Base-by-base conservation (phyloP, 2,329 filamentous ascomycete genomes). In the Colletotrichum paranaense region DNA sequence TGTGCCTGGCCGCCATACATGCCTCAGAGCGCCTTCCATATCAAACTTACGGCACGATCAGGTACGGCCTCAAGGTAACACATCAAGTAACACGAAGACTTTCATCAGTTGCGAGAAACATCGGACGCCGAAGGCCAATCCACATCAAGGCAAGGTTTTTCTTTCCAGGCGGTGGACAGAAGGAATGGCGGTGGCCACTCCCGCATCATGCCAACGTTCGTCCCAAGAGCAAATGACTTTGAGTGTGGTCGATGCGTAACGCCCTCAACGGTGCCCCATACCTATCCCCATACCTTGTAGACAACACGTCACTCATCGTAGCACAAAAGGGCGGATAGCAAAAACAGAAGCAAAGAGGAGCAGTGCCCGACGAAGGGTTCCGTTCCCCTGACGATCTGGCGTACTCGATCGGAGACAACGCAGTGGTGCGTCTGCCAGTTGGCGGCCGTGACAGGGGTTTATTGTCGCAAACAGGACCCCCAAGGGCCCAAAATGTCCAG, bases 351-450 rank as follows among this genome's bases (percentile, higher is more conserved):
- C 24, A 24, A 3, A 24, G 24, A 24, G 2, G 2, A 24, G 24
- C 2, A 24, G 2, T 3, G 24, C 24, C 24, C 2, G 46, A 32
- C 22, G 2, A 32, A 7, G 8, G 28, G 26, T 24, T 26, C 28
- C 46, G 7, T 56, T 28, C 60, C 70, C 67, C 70, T 70, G 70
- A 62, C 67, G 70, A 73, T 70, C 70, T 28, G 70, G 60, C 65
- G 56, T 46, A 11, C 42, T 35, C 46, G 32, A 42, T 49, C 53
- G 60, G 60, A 73, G 66, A 64, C 59, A 69, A n/a, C 14, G 30
- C 22, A 38, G 32, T 67, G 70, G 67, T 73, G 70, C 67, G 30
- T 55, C 60, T 57, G 56, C 55, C 67, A 70, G 22, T 38, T 62
- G 55, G 56, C 26, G 32, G 56, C 70, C 38, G 60, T 67, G 70